Evolutionary conservation across 2,329 filamentous ascomycete genomes (phyloP).

Genomic region (Didymella keratinophila): DNA sequence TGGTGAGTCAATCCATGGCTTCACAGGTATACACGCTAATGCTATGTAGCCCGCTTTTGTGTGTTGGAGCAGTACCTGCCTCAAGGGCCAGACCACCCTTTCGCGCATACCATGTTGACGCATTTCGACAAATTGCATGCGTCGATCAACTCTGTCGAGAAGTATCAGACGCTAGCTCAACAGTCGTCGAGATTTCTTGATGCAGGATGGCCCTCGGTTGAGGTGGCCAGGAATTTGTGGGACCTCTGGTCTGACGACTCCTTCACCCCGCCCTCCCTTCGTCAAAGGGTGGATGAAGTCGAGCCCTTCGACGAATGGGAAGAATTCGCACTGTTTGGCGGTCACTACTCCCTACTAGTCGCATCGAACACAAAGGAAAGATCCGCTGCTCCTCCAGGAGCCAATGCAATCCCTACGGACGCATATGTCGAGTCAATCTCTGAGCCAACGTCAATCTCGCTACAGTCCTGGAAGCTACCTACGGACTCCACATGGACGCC

Average conservation of each 20-base stretch:
- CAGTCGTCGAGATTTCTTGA: slow-evolving; percentile 73
- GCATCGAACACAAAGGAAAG: slow-evolving; percentile 59
- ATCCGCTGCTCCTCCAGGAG: slow-evolving; percentile 14
- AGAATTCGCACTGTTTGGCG: slow-evolving; percentile 84
- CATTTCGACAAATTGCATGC: slow-evolving; percentile 85
- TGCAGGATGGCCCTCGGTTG: slow-evolving; percentile 72
- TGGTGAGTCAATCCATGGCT: slow-evolving; percentile 58
- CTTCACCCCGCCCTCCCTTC: slow-evolving; percentile 69
- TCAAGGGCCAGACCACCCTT: slow-evolving; percentile 78
- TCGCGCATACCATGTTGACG: slow-evolving; percentile 83
- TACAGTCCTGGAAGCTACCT: slow-evolving; percentile 25
- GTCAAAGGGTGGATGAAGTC: slow-evolving; percentile 69
- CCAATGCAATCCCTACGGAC: slow-evolving; percentile 1
- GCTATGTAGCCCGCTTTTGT: slow-evolving; percentile 74
- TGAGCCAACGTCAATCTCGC: slow-evolving; percentile 24
- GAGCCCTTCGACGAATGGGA: slow-evolving; percentile 98
- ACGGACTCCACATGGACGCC: slow-evolving; percentile 27
- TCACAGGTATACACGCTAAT: slow-evolving; percentile 2
- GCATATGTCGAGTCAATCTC: slow-evolving; percentile 1
- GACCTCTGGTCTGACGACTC: slow-evolving; percentile 76
- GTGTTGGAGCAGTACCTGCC: slow-evolving; percentile 87
- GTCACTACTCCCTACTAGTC: slow-evolving; percentile 82
- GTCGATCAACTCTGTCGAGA: slow-evolving; percentile 75
- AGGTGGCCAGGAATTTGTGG: slow-evolving; percentile 74
- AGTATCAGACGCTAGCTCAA: slow-evolving; percentile 70